These are phyloP conservation scores for Boletellus ananiceps DNA, from an alignment of 768 basidiomycete species.

Conservation along the genomic window DNA sequence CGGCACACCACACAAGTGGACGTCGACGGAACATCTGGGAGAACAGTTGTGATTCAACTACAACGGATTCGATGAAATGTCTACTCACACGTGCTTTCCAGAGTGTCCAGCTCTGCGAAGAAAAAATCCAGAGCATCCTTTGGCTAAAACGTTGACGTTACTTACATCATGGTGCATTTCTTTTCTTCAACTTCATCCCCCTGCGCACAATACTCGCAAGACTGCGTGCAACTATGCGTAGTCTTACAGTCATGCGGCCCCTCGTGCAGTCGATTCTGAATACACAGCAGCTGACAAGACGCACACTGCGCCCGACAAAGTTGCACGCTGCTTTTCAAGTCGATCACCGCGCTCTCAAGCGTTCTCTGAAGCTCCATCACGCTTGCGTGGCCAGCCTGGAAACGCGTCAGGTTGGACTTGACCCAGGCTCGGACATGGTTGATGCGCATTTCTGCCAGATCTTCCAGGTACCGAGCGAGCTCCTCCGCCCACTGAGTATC, in stretches of 20 bases:
- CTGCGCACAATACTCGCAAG: constrained; percentile 42
- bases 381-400: constrained; percentile 42
- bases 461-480: constrained; percentile 38
- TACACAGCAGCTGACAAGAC: constrained; percentile 46
- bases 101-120: constrained; percentile 49
- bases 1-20: constrained; percentile 51
- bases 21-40: constrained; percentile 46
- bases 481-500: constrained; percentile 43
- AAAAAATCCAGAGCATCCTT: background rate
- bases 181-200: constrained; percentile 28
- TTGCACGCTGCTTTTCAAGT: constrained; percentile 44
- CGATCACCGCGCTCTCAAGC: constrained; percentile 41
- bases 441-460: constrained; percentile 42
- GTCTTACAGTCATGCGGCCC: constrained; percentile 48
- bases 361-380: constrained; percentile 42
- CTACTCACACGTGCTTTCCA: constrained; percentile 49
- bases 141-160: background rate
- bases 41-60: background rate
- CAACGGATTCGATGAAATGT: constrained; percentile 1
- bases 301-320: constrained; percentile 49
- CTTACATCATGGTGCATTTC: constrained; percentile 45
- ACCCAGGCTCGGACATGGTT: constrained; percentile 50
- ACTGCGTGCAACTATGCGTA: constrained; percentile 39
- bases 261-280: constrained; percentile 44
- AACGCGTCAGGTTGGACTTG: constrained; percentile 43